phyloP scores from a whole-genome alignment of 148 eudicot species.

The Gaultheria prostrata region DNA sequence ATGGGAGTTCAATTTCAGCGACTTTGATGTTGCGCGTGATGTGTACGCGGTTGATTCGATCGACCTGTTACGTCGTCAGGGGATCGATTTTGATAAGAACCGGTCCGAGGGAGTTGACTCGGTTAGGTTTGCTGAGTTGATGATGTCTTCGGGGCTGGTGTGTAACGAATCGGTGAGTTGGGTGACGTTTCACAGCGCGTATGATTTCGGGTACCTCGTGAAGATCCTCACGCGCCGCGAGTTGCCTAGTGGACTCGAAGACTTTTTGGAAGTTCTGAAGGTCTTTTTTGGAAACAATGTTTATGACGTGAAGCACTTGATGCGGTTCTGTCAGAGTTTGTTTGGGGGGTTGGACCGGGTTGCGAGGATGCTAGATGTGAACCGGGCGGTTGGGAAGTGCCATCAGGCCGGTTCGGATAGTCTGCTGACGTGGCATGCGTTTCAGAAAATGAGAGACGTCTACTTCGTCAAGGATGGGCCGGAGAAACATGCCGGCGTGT shows the following conservation, averaged over 20 bases:
- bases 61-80: conserved; percentile 44
- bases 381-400: conserved; percentile 65
- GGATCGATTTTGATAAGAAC: conserved; percentile 51
- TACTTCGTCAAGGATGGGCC: conserved; percentile 41
- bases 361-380: conserved; percentile 38
- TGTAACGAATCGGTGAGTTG: conserved; percentile 56
- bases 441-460: conserved; percentile 50
- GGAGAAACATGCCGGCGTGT: conserved; percentile 49
- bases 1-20: conserved; percentile 67
- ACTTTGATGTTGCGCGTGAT: conserved; percentile 52
- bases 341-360: conserved; percentile 73
- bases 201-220: conserved; percentile 66
- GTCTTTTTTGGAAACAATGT: conserved; percentile 48
- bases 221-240: conserved; percentile 60
- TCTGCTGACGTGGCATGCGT: conserved; percentile 64
- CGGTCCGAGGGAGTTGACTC: conserved; percentile 43
- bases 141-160: conserved; percentile 65
- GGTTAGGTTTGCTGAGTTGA: conserved; percentile 42
- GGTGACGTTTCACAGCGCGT: conserved; percentile 80
- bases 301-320: conserved; percentile 59
- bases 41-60: conserved; percentile 54
- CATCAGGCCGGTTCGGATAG: conserved; percentile 87
- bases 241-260: conserved; percentile 35
- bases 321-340: conserved; percentile 53
- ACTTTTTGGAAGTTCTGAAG: conserved; percentile 32